Evolutionary conservation across 805 yeast genomes (phyloP), one percentile per base, ranked within the genome.

Genomic region (Teunomyces pallodes): DNA sequence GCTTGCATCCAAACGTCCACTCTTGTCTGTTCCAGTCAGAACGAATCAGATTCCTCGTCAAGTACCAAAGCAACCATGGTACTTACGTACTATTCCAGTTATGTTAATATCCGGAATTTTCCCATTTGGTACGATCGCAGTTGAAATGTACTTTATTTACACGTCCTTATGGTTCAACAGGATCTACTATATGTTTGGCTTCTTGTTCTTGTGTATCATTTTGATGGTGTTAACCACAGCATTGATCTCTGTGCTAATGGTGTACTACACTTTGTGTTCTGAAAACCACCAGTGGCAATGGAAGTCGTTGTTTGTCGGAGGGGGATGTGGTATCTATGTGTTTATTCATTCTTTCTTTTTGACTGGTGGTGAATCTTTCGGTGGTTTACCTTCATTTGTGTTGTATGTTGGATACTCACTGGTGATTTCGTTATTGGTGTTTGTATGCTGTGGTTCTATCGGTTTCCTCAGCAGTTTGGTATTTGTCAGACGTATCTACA

Each of bases 221-320:
- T 75, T 91, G 62, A 86, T 90, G 89, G 73, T 88, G 9, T 59
- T 86, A 57, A 90, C 97, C 4, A 86, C 96, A 10, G 76, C 86
- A 10, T 75, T 91, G 50, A 90, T 90, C 28, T 85, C 97, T 0
- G 74, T 90, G 17, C 74, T 92, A 60, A 79, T 90, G 66, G 81
- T 86, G 26, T 94, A 94, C 67, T 86, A 88, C 73, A 80, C 90
- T 3, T 77, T 94, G 55, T 89, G 96, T 63, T 74, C 89, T 44
- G 99, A 94, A 65, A 89, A 94, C 67, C 91, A 95, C 75, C 83
- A 84, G 66, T 94, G 99, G 99, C 97, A 92, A 64, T 94, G 99
- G 99, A 83, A 91, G 66, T 82, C 96, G 3, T 70, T 88, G 57
- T 81, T 86, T 59, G 80, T 90, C 50, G 88, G 96, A 26, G 97